Percentiles rank a stretch among this genome's conserved stretches.
Evolutionary conservation across 2,329 filamentous ascomycete genomes (phyloP).

Genomic region (Diplodia seriata): DNA sequence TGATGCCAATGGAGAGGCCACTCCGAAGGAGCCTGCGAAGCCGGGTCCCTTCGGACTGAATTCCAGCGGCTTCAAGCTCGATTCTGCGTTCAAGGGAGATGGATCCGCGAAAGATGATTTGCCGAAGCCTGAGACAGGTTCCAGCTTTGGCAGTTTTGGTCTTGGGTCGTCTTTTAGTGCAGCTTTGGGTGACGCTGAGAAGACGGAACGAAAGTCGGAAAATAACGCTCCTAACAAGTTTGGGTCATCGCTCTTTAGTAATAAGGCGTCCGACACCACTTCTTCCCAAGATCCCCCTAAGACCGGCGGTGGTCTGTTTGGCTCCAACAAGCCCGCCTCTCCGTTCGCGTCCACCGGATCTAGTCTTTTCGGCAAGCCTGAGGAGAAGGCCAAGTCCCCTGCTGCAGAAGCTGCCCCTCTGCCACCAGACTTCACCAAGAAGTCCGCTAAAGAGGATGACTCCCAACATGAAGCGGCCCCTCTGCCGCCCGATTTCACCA

Average conservation of each 20-base stretch:
- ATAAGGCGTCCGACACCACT: constrained; percentile 3
- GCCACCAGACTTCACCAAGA: constrained; percentile 46
- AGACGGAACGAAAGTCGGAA: constrained; percentile 48
- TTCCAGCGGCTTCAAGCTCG: constrained; percentile 67
- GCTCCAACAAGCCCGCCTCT: constrained; percentile 12
- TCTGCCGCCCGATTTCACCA: constrained; percentile 48
- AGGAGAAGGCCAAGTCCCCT: constrained; percentile 21
- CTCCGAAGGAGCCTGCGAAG: constrained; percentile 30
- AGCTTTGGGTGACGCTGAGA: constrained; percentile 57
- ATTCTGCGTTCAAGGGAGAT: constrained; percentile 71
- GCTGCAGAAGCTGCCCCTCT: constrained; percentile 46
- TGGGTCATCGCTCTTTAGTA: constrained; percentile 21
- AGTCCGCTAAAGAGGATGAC: constrained; percentile 38
- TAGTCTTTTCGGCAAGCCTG: constrained; percentile 19
- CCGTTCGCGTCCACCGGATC: constrained; percentile 15
- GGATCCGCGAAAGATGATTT: constrained; percentile 66
- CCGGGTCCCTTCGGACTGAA: constrained; percentile 43
- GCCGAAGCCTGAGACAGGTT: constrained; percentile 55
- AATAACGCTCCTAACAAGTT: constrained; percentile 39
- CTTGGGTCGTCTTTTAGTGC: constrained; percentile 69
- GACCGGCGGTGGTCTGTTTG: constrained; percentile 14
- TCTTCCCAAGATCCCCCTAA: constrained; percentile 6
- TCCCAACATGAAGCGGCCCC: constrained; percentile 45
- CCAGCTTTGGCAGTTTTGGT: constrained; percentile 54
- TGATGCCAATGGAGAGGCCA: constrained; percentile 35